Conservation (phyloP, 2,329 filamentous ascomycete species). For the Zymoseptoria ardabiliae region DNA sequence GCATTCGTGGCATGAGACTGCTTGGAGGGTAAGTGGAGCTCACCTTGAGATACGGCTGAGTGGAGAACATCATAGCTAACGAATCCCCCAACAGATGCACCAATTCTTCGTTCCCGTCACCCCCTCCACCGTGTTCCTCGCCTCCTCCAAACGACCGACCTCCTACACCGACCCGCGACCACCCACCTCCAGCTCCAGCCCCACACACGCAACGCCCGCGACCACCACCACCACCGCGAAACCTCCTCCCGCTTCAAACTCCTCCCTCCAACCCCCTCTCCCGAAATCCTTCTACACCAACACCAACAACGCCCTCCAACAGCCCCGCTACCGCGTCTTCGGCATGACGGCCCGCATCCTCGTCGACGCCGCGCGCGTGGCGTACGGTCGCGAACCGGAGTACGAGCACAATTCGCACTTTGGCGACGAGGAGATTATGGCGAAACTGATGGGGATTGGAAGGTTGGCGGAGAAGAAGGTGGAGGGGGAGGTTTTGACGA, state of each 20-base stretch:
- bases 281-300: constrained; percentile 24
- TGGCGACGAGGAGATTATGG: constrained; percentile 61
- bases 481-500: constrained; percentile 40
- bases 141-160: constrained; percentile 13
- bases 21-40: constrained; percentile 59
- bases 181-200: background rate
- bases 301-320: constrained; percentile 22
- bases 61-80: background rate
- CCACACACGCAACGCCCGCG: constrained; percentile 13
- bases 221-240: constrained; percentile 14
- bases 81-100: constrained; percentile 40
- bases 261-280: constrained; percentile 23
- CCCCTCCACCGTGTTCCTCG: constrained; percentile 53
- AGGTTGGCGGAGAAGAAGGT: constrained; percentile 46
- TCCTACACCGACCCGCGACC: constrained; percentile 16
- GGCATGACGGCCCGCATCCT: constrained; percentile 90
- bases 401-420: constrained; percentile 66
- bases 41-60: background rate
- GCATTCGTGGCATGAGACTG: constrained; percentile 67
- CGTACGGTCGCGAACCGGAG: constrained; percentile 73
- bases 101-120: constrained; percentile 83
- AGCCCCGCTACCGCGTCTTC: constrained; percentile 67
- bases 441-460: constrained; percentile 48
- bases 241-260: constrained; percentile 5
- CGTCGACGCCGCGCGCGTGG: constrained; percentile 78